These are phyloP conservation scores for Senna tora DNA, from an alignment of 306 rosid species.

Conservation along the genomic window DNA sequence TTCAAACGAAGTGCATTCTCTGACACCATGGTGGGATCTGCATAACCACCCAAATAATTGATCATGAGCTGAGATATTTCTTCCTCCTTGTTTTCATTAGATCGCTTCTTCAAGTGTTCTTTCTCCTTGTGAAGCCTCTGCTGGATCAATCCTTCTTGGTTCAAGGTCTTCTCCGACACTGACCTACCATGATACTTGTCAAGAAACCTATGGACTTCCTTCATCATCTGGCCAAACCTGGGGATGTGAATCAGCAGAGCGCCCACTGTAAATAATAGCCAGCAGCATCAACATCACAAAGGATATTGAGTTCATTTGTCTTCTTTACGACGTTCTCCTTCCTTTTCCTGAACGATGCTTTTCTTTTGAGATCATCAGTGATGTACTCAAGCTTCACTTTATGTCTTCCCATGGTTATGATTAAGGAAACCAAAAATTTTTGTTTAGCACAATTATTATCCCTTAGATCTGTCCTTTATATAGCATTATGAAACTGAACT, in stretches of 20 bases:
- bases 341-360: too few relatives aligned
- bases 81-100: background rate
- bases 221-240: background rate
- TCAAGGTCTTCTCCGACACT: background rate
- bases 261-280: too few relatives aligned
- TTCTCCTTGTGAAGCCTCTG: background rate
- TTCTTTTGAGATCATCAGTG: too few relatives aligned
- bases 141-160: background rate
- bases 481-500: too few relatives aligned
- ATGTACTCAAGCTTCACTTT: too few relatives aligned
- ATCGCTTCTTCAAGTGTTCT: background rate
- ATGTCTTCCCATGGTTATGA: too few relatives aligned
- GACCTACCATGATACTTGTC: background rate
- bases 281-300: too few relatives aligned
- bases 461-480: too few relatives aligned
- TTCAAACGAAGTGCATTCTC: background rate
- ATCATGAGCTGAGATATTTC: background rate
- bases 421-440: too few relatives aligned
- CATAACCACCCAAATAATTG: background rate
- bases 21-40: background rate
- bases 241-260: background rate
- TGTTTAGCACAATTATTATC: too few relatives aligned
- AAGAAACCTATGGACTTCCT: background rate
- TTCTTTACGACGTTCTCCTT: too few relatives aligned
- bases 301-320: too few relatives aligned